These are phyloP conservation scores for Boletus eberwhitei DNA, from an alignment of 768 basidiomycete species.

Conservation along the genomic window DNA sequence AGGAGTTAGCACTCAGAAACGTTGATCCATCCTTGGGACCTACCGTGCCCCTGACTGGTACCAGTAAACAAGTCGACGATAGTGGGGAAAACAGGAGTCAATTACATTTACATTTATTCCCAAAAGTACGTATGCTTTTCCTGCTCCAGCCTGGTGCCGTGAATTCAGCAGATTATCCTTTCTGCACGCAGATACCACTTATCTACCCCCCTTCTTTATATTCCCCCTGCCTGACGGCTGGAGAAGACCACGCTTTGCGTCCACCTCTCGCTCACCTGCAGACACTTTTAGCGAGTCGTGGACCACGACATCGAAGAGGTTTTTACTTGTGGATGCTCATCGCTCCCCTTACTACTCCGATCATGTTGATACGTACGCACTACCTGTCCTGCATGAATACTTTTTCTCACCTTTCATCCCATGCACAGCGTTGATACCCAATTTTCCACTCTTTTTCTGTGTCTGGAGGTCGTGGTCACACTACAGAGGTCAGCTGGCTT, in stretches of 20 bases:
- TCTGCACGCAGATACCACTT: constrained; percentile 47
- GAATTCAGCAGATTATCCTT: background rate
- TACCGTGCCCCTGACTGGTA: constrained; percentile 30
- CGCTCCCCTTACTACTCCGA: constrained; percentile 71
- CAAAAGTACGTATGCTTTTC: constrained; percentile 11
- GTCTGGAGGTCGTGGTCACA: constrained; percentile 85
- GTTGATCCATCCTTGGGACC: constrained; percentile 71
- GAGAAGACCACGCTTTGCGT: constrained; percentile 20
- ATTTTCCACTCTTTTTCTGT: constrained; percentile 83
- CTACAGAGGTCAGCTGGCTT: constrained; percentile 55
- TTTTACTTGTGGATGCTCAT: constrained; percentile 64
- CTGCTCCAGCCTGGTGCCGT: background rate
- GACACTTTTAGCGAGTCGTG: constrained; percentile 49
- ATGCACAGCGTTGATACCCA: constrained; percentile 70
- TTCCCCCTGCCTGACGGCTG: constrained; percentile 32
- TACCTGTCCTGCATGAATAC: background rate
- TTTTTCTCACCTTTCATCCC: background rate
- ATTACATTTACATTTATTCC: background rate
- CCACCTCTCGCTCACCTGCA: constrained; percentile 45
- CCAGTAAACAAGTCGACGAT: constrained; percentile 16
- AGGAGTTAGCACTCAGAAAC: constrained; percentile 72
- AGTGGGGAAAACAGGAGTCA: constrained; percentile 8
- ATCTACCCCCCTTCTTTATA: constrained; percentile 51
- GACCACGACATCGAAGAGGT: constrained; percentile 62
- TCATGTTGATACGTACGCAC: constrained; percentile 69